These are phyloP conservation scores for Cryphonectria naterciae DNA, from an alignment of 2,329 filamentous ascomycete genomes.

Conservation along the genomic window DNA sequence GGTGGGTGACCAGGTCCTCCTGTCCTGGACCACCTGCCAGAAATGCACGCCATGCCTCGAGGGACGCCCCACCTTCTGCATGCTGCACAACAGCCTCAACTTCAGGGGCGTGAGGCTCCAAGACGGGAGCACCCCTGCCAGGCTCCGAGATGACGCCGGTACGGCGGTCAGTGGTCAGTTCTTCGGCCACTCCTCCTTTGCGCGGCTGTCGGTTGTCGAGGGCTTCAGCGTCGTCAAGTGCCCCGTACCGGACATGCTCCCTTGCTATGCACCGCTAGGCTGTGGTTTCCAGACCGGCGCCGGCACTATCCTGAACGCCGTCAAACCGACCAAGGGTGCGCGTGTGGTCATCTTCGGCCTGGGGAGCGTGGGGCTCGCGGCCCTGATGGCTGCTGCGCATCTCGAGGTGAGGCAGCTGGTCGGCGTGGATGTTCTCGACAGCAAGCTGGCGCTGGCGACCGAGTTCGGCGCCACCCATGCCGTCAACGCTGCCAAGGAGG, in stretches of 20 bases:
- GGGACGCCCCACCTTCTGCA: conserved; percentile 38
- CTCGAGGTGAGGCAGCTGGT: conserved; percentile 42
- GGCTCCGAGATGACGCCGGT: conserved; percentile 21
- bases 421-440: conserved; percentile 49
- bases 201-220: conserved; percentile 34
- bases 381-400: conserved; percentile 43
- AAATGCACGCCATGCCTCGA: conserved; percentile 38
- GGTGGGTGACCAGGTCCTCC: conserved; percentile 41
- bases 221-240: conserved; percentile 35
- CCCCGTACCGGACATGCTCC: conserved; percentile 34
- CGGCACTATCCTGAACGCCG: conserved; percentile 45
- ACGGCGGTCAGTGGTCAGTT: conserved; percentile 36
- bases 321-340: conserved; percentile 35
- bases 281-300: conserved; percentile 50
- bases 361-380: conserved; percentile 46
- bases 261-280: conserved; percentile 44
- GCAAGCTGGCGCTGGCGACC: conserved; percentile 46
- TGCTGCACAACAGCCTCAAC: conserved; percentile 33
- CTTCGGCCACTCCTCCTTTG: conserved; percentile 40
- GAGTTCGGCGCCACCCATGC: conserved; percentile 49
- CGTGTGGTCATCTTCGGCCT: conserved; percentile 43
- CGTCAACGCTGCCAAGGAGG: conserved; percentile 39
- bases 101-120: conserved; percentile 30
- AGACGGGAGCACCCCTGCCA: conserved; percentile 30
- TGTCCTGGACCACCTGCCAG: conserved; percentile 41